Percentiles rank a stretch among this genome's conserved stretches.
Evolutionary conservation across 192 early-diverging fungal genomes (phyloP).

Genomic region (Jimgerdemannia lactiflua): DNA sequence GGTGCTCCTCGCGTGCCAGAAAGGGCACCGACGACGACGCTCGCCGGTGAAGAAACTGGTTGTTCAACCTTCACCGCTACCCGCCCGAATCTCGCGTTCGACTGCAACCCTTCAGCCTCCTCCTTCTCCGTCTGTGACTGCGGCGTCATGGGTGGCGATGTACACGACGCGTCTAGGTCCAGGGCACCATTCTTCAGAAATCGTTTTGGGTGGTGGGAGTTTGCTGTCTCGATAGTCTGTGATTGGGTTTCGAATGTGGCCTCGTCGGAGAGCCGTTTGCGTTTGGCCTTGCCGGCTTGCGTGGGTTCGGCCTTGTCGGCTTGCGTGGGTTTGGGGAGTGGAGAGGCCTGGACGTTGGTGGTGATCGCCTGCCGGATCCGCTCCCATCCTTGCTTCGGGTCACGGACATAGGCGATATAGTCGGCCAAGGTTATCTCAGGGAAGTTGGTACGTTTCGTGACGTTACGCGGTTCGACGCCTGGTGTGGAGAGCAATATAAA

Average conservation of each 20-base stretch:
- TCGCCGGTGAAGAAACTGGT: no score
- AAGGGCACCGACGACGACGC: no score
- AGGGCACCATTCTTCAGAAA: no score
- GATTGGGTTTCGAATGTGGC: not conserved
- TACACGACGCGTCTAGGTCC: not conserved
- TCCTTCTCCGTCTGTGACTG: not conserved
- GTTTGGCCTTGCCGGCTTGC: not conserved
- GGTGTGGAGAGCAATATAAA: not conserved
- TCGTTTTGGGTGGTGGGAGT: no score
- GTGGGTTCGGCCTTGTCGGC: no score
- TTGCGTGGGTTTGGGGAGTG: no score
- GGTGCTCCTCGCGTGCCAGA: no score
- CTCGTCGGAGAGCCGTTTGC: not conserved
- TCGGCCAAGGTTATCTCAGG: not conserved
- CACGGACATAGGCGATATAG: not conserved
- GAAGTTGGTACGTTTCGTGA: not conserved
- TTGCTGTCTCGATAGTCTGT: no score
- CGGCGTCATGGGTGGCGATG: not conserved
- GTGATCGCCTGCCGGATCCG: not conserved
- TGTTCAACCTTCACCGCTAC: no score
- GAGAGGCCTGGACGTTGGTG: no score
- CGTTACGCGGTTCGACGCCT: not conserved
- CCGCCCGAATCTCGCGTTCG: no score
- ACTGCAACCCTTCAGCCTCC: not conserved
- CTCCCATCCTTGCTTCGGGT: not conserved